Percentiles rank a stretch among this genome's conserved stretches.
These are phyloP conservation scores for Klebsormidium nitens DNA, from an alignment of 139 green algal genomes.

Conservation along the genomic window DNA sequence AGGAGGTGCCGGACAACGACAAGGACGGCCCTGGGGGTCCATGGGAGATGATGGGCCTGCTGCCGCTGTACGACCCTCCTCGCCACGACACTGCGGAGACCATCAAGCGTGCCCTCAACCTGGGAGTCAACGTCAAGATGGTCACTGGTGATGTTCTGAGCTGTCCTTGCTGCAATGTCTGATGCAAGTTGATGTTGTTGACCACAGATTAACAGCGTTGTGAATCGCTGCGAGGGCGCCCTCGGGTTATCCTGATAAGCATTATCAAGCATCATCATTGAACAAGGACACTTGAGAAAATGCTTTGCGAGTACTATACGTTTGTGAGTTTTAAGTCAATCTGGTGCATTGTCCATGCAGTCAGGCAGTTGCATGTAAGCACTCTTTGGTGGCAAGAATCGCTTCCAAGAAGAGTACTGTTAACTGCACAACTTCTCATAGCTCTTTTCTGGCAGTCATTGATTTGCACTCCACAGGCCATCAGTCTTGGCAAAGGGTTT, in stretches of 20 bases:
- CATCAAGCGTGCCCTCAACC: conserved; percentile 62
- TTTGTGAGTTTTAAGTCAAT: too few species aligned
- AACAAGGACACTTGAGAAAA: not conserved
- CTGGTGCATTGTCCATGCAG: too few species aligned
- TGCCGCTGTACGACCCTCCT: conserved; percentile 80
- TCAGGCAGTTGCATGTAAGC: too few species aligned
- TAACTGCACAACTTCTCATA: too few species aligned
- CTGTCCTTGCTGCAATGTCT: too few species aligned
- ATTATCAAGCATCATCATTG: not conserved
- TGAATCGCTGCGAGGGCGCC: not conserved
- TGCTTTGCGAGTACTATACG: too few species aligned
- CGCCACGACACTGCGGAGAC: conserved; percentile 76
- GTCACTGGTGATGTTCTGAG: conserved; percentile 56
- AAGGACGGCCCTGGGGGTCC: conserved; percentile 1
- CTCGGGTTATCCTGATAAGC: not conserved
- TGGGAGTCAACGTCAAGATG: conserved; percentile 84
- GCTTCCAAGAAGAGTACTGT: too few species aligned
- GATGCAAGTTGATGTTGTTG: too few species aligned
- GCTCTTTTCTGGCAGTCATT: not conserved
- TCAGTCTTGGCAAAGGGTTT: too few species aligned
- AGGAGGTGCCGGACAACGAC: conserved; percentile 9
- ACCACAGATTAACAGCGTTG: too few species aligned
- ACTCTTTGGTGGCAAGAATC: too few species aligned
- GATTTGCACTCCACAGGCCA: too few species aligned
- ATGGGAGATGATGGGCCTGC: conserved; percentile 61